phyloP scores from a whole-genome alignment of 2,329 filamentous ascomycete genomes.

The Diaporthe ilicicola region DNA sequence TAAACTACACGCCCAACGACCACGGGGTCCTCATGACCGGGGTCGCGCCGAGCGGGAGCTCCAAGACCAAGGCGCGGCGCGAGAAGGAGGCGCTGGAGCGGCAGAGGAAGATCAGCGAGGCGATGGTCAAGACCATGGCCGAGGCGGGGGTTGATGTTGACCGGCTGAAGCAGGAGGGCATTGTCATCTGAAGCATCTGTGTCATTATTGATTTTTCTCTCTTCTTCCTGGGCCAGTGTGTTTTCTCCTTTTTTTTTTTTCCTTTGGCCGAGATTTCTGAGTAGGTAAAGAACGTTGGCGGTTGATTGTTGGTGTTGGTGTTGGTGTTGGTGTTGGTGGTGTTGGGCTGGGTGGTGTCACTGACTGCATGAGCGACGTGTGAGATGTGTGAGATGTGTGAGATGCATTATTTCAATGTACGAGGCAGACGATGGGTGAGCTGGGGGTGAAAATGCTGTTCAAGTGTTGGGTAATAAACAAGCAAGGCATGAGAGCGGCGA shows the following conservation, averaged over 20 bases:
- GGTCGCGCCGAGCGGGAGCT: slow-evolving; percentile 89
- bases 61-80: slow-evolving; percentile 91
- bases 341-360: too few relatives aligned
- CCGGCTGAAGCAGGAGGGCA: slow-evolving; percentile 60
- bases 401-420: background rate
- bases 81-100: slow-evolving; percentile 89
- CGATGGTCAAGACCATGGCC: slow-evolving; percentile 72
- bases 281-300: background rate
- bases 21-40: slow-evolving; percentile 82
- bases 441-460: background rate
- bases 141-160: slow-evolving; percentile 75
- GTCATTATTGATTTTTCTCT: background rate
- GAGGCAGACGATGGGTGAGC: background rate
- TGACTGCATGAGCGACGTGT: slow-evolving; percentile 15
- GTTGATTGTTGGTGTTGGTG: background rate
- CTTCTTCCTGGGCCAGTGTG: background rate
- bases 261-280: background rate
- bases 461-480: slow-evolving; percentile 4
- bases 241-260: background rate
- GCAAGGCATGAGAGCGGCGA: slow-evolving; percentile 9
- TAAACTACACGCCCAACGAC: slow-evolving; percentile 90
- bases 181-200: slow-evolving; percentile 48
- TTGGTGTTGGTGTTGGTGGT: background rate
- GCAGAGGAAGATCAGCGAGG: slow-evolving; percentile 72
- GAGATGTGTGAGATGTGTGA: background rate